phyloP scores from a whole-genome alignment of 2,329 filamentous ascomycete genomes.

The Chalaropsis ovoidea region DNA sequence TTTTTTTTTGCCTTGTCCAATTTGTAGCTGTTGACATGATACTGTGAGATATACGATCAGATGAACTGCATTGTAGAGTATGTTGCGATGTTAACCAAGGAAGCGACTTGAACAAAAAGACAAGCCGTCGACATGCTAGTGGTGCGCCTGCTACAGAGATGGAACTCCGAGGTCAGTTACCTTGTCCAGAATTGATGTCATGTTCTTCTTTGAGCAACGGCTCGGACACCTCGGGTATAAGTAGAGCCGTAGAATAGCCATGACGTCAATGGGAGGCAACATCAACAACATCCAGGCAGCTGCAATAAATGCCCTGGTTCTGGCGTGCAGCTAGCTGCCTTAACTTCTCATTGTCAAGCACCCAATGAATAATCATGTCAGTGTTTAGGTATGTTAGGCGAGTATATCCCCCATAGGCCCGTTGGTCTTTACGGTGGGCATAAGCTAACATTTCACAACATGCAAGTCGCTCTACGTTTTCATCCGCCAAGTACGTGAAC shows the following conservation, averaged over 20 bases:
- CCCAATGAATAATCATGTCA: conserved; percentile 22
- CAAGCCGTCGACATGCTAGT: background rate
- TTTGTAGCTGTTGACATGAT: background rate
- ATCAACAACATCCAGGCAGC: no score
- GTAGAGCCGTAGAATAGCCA: background rate
- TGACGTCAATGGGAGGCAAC: background rate
- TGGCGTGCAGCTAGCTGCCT: background rate
- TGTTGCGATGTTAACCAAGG: background rate
- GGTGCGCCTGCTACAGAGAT: background rate
- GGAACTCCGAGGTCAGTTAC: background rate
- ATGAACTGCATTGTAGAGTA: background rate
- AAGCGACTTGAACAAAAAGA: background rate
- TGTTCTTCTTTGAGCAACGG: background rate
- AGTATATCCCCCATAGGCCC: background rate
- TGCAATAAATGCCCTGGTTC: no score
- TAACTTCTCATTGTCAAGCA: background rate
- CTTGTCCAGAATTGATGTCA: background rate
- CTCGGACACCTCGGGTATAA: conserved; percentile 6
- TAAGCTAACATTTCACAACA: conserved; percentile 30
- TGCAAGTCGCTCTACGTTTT: conserved; percentile 44
- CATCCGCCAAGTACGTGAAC: conserved; percentile 47
- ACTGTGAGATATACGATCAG: background rate
- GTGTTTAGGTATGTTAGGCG: conserved; percentile 28
- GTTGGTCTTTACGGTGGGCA: background rate
- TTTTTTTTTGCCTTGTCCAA: background rate